phyloP scores from a whole-genome alignment of 495 filamentous ascomycete genomes.

The Lasiosphaeria hispida region DNA sequence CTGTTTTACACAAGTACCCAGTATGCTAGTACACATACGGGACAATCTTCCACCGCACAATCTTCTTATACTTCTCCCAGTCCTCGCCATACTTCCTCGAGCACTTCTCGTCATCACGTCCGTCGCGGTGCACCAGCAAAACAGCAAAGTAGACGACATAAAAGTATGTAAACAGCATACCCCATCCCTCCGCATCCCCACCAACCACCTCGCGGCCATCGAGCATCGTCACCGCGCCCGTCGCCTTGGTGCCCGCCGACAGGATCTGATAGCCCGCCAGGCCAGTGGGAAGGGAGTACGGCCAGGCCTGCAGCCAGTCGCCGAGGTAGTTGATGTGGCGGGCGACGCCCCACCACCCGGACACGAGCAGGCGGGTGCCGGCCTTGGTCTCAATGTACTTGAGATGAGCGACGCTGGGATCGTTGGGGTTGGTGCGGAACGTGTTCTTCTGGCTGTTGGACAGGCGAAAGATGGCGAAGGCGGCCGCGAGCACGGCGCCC shows the following conservation, averaged over 20 bases:
- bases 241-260: constrained; percentile 44
- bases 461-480: constrained; percentile 87
- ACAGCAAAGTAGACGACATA: constrained; percentile 92
- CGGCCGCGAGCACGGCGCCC: constrained; percentile 60
- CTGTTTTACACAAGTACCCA: no score
- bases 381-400: constrained; percentile 83
- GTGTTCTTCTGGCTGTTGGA: constrained; percentile 92
- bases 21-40: constrained; percentile 92
- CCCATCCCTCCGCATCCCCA: constrained; percentile 73
- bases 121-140: constrained; percentile 85
- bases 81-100: constrained; percentile 86
- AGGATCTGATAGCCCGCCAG: constrained; percentile 73
- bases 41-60: constrained; percentile 81
- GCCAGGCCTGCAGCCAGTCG: constrained; percentile 93
- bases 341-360: constrained; percentile 92
- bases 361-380: constrained; percentile 75
- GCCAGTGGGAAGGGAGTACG: constrained; percentile 87
- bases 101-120: constrained; percentile 92
- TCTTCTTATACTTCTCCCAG: constrained; percentile 84
- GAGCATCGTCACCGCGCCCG: constrained; percentile 53
- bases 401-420: constrained; percentile 75
- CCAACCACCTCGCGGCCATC: constrained; percentile 62
- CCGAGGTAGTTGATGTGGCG: constrained; percentile 98
- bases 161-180: constrained; percentile 90
- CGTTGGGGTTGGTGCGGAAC: constrained; percentile 84